A percentile compares a stretch with the other conserved stretches of the same genome.
Conservation (phyloP, 2,329 filamentous ascomycete species). For the Xylariaceae sp. region DNA sequence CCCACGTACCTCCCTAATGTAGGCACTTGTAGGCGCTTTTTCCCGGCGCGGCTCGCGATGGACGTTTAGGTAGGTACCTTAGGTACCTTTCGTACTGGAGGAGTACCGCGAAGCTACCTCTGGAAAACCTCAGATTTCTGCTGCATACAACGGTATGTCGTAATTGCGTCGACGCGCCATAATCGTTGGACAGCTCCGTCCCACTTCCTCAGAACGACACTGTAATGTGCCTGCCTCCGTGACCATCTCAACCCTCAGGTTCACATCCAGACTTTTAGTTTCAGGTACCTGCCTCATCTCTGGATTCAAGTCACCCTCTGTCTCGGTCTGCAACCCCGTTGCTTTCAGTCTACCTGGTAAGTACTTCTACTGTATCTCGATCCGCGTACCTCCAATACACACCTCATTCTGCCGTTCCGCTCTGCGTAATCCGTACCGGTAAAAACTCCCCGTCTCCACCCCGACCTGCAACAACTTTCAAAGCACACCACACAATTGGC, state of each 20-base stretch:
- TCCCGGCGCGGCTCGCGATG: neutral
- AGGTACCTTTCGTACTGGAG: neutral
- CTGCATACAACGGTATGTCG: neutral
- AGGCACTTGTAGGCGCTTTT: neutral
- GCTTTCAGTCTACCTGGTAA: too few relatives aligned
- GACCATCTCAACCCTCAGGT: too few relatives aligned
- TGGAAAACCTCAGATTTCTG: neutral
- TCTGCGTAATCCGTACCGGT: neutral
- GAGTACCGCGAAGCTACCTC: neutral
- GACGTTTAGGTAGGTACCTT: neutral
- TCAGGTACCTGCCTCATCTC: too few relatives aligned
- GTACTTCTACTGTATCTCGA: neutral
- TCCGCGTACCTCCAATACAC: neutral
- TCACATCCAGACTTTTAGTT: too few relatives aligned
- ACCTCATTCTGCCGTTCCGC: neutral
- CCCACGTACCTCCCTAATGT: neutral
- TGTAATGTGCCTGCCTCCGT: too few relatives aligned
- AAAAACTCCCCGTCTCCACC: conserved; percentile 8
- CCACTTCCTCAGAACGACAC: neutral
- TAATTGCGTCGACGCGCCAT: neutral
- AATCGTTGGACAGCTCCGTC: neutral
- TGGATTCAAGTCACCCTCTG: too few relatives aligned
- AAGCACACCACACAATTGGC: conserved; percentile 17
- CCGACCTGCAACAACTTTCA: conserved; percentile 5
- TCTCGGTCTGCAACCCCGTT: too few relatives aligned